Conservation (phyloP, 306 rosid genomes). For the Acmispon strigosus region DNA sequence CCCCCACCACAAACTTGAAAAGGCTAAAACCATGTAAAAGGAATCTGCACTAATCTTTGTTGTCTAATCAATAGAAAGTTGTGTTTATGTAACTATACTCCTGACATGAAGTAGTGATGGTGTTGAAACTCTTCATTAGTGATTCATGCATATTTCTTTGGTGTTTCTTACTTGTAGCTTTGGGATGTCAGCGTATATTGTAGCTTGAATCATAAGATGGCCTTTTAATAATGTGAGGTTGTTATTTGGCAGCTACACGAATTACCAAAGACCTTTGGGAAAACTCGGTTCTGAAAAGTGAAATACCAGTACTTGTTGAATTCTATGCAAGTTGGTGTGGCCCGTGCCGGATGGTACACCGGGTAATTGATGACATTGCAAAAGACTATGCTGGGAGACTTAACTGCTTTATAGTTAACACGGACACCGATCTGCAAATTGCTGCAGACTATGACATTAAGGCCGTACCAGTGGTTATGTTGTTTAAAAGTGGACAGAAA, state of each 20-base stretch:
- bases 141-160: neutral
- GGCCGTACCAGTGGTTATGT: slow-evolving; percentile 89
- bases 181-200: slow-evolving; percentile 1
- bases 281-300: slow-evolving; percentile 47
- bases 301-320: slow-evolving; percentile 76
- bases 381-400: slow-evolving; percentile 67
- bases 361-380: slow-evolving; percentile 73
- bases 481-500: slow-evolving; percentile 79
- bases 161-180: neutral
- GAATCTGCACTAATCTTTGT: neutral
- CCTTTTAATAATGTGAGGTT: slow-evolving; percentile 21
- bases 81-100: neutral
- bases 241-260: slow-evolving; percentile 43
- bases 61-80: neutral
- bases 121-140: neutral
- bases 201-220: slow-evolving; percentile 5
- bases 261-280: slow-evolving; percentile 73
- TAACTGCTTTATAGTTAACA: slow-evolving; percentile 65
- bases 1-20: neutral
- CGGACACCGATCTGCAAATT: slow-evolving; percentile 57
- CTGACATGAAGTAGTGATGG: neutral
- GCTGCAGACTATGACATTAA: slow-evolving; percentile 76
- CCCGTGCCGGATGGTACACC: slow-evolving; percentile 90
- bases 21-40: neutral
- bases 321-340: slow-evolving; percentile 96